Evolutionary conservation across 495 filamentous ascomycete species (phyloP).

Genomic region (Penicillium egyptiacum): DNA sequence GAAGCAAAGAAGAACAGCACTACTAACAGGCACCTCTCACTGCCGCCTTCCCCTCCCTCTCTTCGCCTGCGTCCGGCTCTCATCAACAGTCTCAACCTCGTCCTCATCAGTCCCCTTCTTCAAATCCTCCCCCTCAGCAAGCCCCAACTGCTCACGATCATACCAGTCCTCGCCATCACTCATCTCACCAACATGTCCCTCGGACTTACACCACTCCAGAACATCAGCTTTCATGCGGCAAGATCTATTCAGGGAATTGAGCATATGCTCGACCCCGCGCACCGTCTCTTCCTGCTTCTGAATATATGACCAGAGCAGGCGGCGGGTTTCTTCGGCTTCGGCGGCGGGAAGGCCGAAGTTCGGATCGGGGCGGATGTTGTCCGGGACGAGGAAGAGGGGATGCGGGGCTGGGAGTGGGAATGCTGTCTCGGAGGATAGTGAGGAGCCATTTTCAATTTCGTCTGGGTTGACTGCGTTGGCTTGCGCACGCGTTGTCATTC

Average conservation of each 20-base stretch:
- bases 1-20: neutral
- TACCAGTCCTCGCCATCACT: slow-evolving; percentile 97
- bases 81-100: slow-evolving; percentile 71
- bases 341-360: slow-evolving; percentile 74
- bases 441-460: slow-evolving; percentile 33
- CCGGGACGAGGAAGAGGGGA: slow-evolving; percentile 78
- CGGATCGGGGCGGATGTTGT: slow-evolving; percentile 66
- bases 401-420: slow-evolving; percentile 62
- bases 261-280: slow-evolving; percentile 72
- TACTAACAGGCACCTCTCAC: slow-evolving; percentile 15
- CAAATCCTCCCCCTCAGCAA: slow-evolving; percentile 70
- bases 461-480: slow-evolving; percentile 52
- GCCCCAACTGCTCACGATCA: slow-evolving; percentile 82
- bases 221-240: slow-evolving; percentile 77
- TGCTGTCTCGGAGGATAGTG: slow-evolving; percentile 50
- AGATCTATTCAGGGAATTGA: slow-evolving; percentile 72
- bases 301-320: slow-evolving; percentile 78
- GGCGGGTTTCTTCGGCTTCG: slow-evolving; percentile 88
- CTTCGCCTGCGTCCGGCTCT: slow-evolving; percentile 75
- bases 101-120: slow-evolving; percentile 93
- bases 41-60: slow-evolving; percentile 45
- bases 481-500: slow-evolving; percentile 69
- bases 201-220: slow-evolving; percentile 82
- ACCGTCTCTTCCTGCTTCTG: slow-evolving; percentile 96
- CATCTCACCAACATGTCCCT: slow-evolving; percentile 81